These are phyloP conservation scores for Pseudognaphalium luteoalbum DNA, from an alignment of 129 eudicot species.

Conservation along the genomic window DNA sequence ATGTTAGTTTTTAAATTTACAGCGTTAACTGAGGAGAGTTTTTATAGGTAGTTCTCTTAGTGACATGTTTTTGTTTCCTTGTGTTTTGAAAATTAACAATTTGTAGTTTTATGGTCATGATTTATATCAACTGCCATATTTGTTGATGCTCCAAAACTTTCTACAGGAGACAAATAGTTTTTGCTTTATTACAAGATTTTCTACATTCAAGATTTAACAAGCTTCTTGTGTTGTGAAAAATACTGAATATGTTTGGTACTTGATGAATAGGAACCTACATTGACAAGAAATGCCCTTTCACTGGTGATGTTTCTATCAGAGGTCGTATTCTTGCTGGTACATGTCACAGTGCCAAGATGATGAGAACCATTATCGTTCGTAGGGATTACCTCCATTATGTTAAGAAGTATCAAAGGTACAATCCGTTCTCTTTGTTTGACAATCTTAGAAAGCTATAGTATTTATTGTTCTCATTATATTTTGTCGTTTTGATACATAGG, in stretches of 20 bases:
- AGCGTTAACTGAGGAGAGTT: too few species aligned
- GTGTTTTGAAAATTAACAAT: neutral
- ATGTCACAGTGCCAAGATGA: slow-evolving; percentile 48
- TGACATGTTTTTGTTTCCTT: too few species aligned
- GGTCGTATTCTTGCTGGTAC: slow-evolving; percentile 51
- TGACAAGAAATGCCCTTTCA: slow-evolving; percentile 48
- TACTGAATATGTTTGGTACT: too few species aligned
- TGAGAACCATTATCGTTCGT: slow-evolving; percentile 46
- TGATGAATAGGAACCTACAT: slow-evolving; percentile 39
- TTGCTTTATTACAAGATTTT: neutral
- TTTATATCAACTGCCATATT: too few species aligned
- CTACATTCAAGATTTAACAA: neutral
- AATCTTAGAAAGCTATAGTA: neutral
- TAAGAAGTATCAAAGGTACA: slow-evolving; percentile 43
- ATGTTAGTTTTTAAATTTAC: too few species aligned
- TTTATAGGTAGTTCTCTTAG: too few species aligned
- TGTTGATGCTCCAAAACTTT: too few species aligned
- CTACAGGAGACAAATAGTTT: neutral
- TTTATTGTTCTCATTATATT: neutral
- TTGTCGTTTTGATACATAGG: neutral
- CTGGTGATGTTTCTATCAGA: slow-evolving; percentile 46
- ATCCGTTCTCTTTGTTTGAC: too few species aligned
- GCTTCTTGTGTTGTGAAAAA: neutral
- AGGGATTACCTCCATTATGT: slow-evolving; percentile 44
- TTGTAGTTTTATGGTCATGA: too few species aligned